Evolutionary conservation across 2,329 filamentous ascomycete genomes (phyloP).

Genomic region (Trichoderma breve): DNA sequence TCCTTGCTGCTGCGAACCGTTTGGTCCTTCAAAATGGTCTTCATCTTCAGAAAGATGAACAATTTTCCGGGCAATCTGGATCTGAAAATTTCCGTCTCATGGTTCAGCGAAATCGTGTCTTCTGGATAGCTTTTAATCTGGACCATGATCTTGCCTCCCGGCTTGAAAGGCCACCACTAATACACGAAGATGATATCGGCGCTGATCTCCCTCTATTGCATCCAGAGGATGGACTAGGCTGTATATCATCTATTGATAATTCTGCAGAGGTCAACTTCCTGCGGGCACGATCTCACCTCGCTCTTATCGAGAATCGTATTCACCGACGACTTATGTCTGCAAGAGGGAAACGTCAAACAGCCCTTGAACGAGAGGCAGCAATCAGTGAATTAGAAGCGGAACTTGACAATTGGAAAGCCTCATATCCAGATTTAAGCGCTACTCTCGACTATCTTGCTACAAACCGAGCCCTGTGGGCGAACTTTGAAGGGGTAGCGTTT

Average conservation of each 20-base stretch:
- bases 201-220: not conserved
- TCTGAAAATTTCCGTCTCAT: not conserved
- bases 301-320: not conserved
- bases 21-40: not conserved
- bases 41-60: not conserved
- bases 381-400: not conserved
- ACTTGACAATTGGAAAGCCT: not conserved
- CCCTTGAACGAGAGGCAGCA: not conserved
- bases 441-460: not conserved
- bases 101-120: not conserved
- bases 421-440: not conserved
- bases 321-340: not conserved
- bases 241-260: not conserved
- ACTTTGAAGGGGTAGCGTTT: not conserved
- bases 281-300: not conserved
- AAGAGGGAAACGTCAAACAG: not conserved
- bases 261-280: not conserved
- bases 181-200: constrained; percentile 5
- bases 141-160: not conserved
- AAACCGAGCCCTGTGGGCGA: not conserved
- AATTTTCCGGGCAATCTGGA: not conserved
- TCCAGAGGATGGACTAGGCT: not conserved
- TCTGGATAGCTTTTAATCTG: constrained; percentile 3
- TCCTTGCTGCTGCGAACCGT: not conserved
- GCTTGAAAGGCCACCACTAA: not conserved